These are phyloP conservation scores for Colletotrichum abscissum DNA, from an alignment of 2,329 filamentous ascomycete genomes.

Conservation along the genomic window DNA sequence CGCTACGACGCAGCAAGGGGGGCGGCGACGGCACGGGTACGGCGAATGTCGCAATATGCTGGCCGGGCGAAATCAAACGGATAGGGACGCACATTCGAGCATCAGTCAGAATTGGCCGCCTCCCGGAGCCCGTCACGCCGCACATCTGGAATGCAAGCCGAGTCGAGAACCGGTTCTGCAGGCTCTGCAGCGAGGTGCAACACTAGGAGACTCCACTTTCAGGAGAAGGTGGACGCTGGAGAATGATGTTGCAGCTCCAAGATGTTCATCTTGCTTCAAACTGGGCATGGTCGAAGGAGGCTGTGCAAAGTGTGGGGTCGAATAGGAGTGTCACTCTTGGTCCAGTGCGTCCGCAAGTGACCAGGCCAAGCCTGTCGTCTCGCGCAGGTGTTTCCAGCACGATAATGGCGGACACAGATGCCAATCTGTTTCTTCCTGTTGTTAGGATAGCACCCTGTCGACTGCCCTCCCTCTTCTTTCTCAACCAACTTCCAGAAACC, in stretches of 20 bases:
- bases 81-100: not conserved
- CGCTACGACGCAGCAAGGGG: not conserved
- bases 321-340: constrained; percentile 33
- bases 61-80: not conserved
- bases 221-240: constrained; percentile 33
- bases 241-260: constrained; percentile 32
- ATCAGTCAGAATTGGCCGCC: not conserved
- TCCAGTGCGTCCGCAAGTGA: constrained; percentile 20
- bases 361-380: constrained; percentile 30
- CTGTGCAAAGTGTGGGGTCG: constrained; percentile 37
- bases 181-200: constrained; percentile 16
- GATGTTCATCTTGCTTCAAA: constrained; percentile 36
- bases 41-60: constrained; percentile 15
- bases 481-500: not conserved
- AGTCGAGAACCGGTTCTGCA: constrained; percentile 30
- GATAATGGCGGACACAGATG: constrained; percentile 21
- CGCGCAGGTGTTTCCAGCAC: constrained; percentile 29
- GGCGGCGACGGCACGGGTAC: not conserved
- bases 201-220: constrained; percentile 26
- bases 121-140: constrained; percentile 5
- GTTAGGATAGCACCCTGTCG: not conserved
- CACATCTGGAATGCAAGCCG: constrained; percentile 19
- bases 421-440: constrained; percentile 17
- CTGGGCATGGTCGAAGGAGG: constrained; percentile 35
- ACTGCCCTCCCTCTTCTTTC: not conserved